Conservation (phyloP, 2,329 filamentous ascomycete genomes). For the Penicillium palitans region DNA sequence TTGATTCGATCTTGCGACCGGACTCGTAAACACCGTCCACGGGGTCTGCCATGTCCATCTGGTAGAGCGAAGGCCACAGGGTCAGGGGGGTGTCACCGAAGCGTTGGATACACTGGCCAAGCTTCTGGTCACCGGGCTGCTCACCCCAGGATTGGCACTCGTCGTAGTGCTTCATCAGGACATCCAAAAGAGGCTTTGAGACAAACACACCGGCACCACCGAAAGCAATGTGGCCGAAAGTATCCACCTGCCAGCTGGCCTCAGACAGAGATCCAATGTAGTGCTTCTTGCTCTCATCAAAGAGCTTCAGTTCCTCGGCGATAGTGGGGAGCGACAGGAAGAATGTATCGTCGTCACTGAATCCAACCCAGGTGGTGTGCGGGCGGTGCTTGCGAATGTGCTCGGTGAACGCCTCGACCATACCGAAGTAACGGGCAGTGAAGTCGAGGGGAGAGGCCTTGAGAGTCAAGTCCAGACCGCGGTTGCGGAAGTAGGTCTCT, state of each 20-base stretch:
- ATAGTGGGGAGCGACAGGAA: conserved; percentile 43
- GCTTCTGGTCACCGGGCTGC: conserved; percentile 47
- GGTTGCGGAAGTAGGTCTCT: conserved; percentile 45
- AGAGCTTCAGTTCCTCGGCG: conserved; percentile 41
- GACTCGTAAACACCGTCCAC: conserved; percentile 47
- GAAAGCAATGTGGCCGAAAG: conserved; percentile 47
- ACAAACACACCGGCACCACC: conserved; percentile 48
- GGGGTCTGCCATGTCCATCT: conserved; percentile 47
- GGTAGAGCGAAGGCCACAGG: conserved; percentile 45
- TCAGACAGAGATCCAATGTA: conserved; percentile 48
- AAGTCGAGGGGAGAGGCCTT: conserved; percentile 43
- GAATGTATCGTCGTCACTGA: conserved; percentile 48
- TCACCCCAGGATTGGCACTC: conserved; percentile 46
- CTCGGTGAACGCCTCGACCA: conserved; percentile 43
- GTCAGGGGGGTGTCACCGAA: conserved; percentile 43
- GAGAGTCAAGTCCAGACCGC: conserved; percentile 43
- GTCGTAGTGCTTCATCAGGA: conserved; percentile 41
- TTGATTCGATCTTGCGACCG: conserved; percentile 44
- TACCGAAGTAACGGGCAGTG: conserved; percentile 46
- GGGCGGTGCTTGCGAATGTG: conserved; percentile 42
- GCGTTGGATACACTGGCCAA: conserved; percentile 45
- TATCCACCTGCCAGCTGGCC: conserved; percentile 46
- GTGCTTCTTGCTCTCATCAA: conserved; percentile 43
- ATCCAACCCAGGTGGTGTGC: conserved; percentile 45
- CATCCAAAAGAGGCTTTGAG: conserved; percentile 42